Percentiles rank a stretch among this genome's conserved stretches.
phyloP scores from a whole-genome alignment of 2,329 filamentous ascomycete genomes.

The Alternaria sp. region DNA sequence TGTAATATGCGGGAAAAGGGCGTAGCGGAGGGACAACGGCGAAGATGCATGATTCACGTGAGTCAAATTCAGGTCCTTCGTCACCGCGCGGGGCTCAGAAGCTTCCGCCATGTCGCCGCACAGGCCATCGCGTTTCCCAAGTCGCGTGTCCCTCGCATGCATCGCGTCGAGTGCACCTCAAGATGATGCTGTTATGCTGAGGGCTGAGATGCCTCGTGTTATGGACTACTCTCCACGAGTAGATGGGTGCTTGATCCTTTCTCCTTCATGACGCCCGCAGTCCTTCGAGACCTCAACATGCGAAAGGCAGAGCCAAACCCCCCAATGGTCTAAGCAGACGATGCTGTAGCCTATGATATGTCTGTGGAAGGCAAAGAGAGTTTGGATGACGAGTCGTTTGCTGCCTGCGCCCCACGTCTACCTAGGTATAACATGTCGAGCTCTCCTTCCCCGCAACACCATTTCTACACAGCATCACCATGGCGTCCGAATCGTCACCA shows the following conservation, averaged over 20 bases:
- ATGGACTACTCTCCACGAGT: not conserved
- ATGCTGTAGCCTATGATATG: not conserved
- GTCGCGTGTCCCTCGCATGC: constrained; percentile 8
- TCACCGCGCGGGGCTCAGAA: constrained; percentile 31
- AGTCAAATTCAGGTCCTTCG: constrained; percentile 39
- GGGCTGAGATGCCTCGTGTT: not conserved
- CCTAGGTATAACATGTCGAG: constrained; percentile 3
- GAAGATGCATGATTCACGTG: constrained; percentile 38
- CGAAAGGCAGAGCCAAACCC: not conserved
- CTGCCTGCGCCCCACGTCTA: constrained; percentile 25
- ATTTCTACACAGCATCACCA: constrained; percentile 19
- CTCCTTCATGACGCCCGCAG: not conserved
- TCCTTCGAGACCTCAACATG: not conserved
- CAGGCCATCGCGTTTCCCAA: constrained; percentile 22
- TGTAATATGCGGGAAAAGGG: constrained; percentile 32
- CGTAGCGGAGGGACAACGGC: constrained; percentile 21
- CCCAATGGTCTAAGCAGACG: not conserved
- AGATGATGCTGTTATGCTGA: not conserved
- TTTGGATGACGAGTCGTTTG: constrained; percentile 17
- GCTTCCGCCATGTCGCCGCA: constrained; percentile 16
- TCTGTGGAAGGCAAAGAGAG: not conserved
- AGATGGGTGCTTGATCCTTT: not conserved
- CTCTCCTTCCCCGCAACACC: constrained; percentile 17
- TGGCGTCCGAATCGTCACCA: constrained; percentile 38
- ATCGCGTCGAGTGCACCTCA: not conserved